Base-by-base conservation (phyloP, 371 early-diverging fungal species). In the Paraphysoderma sedebokerense region DNA sequence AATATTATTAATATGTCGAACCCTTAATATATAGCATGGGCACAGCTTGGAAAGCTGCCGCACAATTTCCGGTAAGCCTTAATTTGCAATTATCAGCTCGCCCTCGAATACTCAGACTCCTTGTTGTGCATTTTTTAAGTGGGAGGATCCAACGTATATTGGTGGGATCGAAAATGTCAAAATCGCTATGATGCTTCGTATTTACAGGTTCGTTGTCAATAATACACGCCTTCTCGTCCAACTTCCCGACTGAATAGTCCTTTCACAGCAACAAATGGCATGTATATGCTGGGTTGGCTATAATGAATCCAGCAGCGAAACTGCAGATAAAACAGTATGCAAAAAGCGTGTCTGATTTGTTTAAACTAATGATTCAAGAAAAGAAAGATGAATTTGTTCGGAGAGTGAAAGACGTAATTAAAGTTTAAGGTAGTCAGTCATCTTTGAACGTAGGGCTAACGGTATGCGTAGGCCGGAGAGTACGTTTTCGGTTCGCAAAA, bases 251-350 rank as follows among this genome's bases (percentile, higher is more conserved):
- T n/a, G n/a, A n/a, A n/a, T n/a, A n/a, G n/a, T n/a, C n/a, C n/a
- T n/a, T n/a, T n/a, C n/a, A n/a, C n/a, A n/a, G 78, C 50, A 85
- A 78, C 66, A 92, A 92, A 58, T 96, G 92, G 90, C 96, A 96
- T 61, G 95, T 92, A 2, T 92, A 92, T 60, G 87, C 87, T 2
- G 90, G 87, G 0, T 69, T 95, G 22, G 93, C 93, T 3, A 82
- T 95, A 5, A 67, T 92, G 70, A 95, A 95, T 61, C 90, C 92
- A 2, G 74, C 72, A 47, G 96, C 93, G 19, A 71, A 76, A 37
- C 59, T 62, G 5, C 96, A 96, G 52, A 76, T 91, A 33, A 63
- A 72, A 24, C 90, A 92, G 64, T 96, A 87, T 54, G 84, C 91
- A 19, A 60, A 74, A 35, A 82, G 86, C 3, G 88, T 89, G 31